Evolutionary conservation across 345 rosid species (phyloP).

Genomic region (Barbarea vulgaris): DNA sequence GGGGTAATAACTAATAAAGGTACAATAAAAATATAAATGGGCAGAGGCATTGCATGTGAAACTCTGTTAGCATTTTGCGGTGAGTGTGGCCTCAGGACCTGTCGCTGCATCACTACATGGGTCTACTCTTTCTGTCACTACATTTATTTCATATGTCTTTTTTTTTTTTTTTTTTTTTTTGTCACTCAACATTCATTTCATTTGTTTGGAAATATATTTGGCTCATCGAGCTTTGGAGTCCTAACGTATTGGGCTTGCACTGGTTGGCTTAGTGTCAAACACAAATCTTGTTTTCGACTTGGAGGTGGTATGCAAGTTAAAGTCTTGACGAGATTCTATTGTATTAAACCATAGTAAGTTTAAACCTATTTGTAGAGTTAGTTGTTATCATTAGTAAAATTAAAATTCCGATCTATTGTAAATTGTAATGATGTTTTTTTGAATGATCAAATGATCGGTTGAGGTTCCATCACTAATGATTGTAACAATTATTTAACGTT

Average conservation of each 20-base stretch:
- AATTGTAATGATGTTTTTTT: not conserved
- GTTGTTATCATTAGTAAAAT: not conserved
- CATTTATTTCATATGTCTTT: conserved; percentile 23
- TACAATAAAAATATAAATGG: conserved; percentile 23
- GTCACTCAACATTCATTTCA: conserved; percentile 23
- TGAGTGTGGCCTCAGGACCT: conserved; percentile 39
- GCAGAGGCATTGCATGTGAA: conserved; percentile 43
- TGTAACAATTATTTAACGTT: too few species aligned
- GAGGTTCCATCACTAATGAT: too few species aligned
- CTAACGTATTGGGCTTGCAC: not conserved
- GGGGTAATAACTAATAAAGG: conserved; percentile 19
- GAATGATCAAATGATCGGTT: not conserved
- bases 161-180: too few species aligned
- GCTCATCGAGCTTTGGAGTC: not conserved
- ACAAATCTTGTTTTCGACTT: not conserved
- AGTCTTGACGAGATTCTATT: not conserved
- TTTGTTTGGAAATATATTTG: conserved; percentile 1
- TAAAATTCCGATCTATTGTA: not conserved
- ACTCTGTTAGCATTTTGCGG: conserved; percentile 39
- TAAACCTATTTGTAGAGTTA: not conserved
- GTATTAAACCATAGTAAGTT: not conserved
- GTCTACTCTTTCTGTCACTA: conserved; percentile 25
- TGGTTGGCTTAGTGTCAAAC: not conserved
- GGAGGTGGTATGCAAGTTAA: not conserved
- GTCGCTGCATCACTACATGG: conserved; percentile 36